A percentile compares a stretch with the other conserved stretches of the same genome.
phyloP scores from a whole-genome alignment of 2,329 filamentous ascomycete genomes.

The Ophiocordyceps unilateralis region DNA sequence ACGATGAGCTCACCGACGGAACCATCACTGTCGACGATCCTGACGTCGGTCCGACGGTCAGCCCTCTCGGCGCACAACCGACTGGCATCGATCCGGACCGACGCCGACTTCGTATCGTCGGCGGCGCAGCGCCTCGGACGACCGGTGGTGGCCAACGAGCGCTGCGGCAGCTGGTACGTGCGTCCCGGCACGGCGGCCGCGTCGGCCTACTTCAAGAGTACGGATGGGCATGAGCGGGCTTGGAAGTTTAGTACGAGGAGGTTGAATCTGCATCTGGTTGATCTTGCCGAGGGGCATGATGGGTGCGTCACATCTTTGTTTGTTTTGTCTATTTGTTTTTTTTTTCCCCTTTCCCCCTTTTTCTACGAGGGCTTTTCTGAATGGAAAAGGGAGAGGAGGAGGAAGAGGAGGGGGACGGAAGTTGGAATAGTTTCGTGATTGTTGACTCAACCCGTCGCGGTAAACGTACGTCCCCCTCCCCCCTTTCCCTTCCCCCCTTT shows the following conservation, averaged over 20 bases:
- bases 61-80: slow-evolving; percentile 70
- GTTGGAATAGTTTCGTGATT: slow-evolving; percentile 47
- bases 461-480: slow-evolving; percentile 49
- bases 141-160: slow-evolving; percentile 78
- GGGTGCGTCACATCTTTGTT: slow-evolving; percentile 35
- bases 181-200: slow-evolving; percentile 43
- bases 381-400: too few species aligned
- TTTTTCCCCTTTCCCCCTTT: background rate
- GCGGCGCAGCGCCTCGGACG: slow-evolving; percentile 33
- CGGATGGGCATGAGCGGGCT: slow-evolving; percentile 78
- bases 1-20: slow-evolving; percentile 25
- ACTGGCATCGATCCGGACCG: slow-evolving; percentile 58
- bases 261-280: slow-evolving; percentile 68
- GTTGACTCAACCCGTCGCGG: slow-evolving; percentile 87
- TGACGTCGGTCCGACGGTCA: slow-evolving; percentile 56
- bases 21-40: slow-evolving; percentile 50
- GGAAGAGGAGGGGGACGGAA: too few species aligned
- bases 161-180: slow-evolving; percentile 95
- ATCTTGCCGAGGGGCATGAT: slow-evolving; percentile 45
- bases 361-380: too few species aligned
- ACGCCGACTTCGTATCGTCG: slow-evolving; percentile 60
- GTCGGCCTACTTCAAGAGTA: slow-evolving; percentile 93
- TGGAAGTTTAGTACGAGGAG: slow-evolving; percentile 81
- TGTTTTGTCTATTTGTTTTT: background rate
- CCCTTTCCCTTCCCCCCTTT: too few species aligned